Conservation (phyloP, 2,329 filamentous ascomycete species). For the Diaporthe citriasiana region DNA sequence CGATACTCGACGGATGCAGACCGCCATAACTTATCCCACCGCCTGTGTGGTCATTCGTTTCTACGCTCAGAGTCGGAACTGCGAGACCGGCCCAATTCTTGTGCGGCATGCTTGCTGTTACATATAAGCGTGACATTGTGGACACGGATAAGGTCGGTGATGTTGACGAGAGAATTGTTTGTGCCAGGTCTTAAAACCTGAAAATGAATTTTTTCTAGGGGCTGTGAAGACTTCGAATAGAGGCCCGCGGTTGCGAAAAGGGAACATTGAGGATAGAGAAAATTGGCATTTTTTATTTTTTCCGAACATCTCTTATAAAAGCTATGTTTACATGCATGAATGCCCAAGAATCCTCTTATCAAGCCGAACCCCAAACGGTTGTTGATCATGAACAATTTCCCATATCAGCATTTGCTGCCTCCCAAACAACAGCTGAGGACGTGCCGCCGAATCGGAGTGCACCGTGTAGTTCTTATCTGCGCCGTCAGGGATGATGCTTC, state of each 20-base stretch:
- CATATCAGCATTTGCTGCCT: slow-evolving; percentile 8
- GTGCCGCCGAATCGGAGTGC: slow-evolving; percentile 12
- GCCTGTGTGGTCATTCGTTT: slow-evolving; percentile 36
- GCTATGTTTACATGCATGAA: background rate
- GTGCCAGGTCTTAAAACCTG: background rate
- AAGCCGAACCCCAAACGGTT: background rate
- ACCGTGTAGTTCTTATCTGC: background rate
- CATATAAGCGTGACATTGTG: slow-evolving; percentile 33
- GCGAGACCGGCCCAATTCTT: slow-evolving; percentile 31
- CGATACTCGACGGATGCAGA: slow-evolving; percentile 34
- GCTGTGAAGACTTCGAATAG: background rate
- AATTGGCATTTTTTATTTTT: background rate
- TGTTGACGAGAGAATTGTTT: background rate
- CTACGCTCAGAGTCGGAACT: slow-evolving; percentile 28
- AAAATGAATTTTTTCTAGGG: background rate
- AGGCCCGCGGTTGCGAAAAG: background rate
- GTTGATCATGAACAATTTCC: slow-evolving; percentile 23
- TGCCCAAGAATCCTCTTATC: background rate
- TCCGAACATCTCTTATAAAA: background rate
- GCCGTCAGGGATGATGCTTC: slow-evolving; percentile 28
- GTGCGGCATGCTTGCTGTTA: slow-evolving; percentile 35
- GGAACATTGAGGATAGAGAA: too few relatives aligned
- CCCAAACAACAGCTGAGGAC: background rate
- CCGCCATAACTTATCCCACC: slow-evolving; percentile 26
- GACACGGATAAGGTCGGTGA: too few relatives aligned